phyloP scores from a whole-genome alignment of 805 yeast species.

The Wickerhamiella shivajii region DNA sequence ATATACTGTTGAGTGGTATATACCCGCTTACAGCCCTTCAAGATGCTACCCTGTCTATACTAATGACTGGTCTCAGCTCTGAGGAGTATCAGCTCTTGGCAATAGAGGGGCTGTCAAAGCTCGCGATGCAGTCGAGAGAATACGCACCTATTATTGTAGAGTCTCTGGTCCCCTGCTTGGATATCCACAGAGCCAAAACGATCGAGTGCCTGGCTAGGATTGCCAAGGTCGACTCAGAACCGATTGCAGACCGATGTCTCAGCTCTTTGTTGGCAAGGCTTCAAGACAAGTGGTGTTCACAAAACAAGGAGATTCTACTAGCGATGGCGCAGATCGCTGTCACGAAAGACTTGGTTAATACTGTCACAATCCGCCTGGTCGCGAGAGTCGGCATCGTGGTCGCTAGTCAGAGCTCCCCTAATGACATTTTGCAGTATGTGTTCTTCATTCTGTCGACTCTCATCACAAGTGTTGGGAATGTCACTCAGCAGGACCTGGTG shows the following conservation, averaged over 20 bases:
- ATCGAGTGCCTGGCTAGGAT: conserved; percentile 40
- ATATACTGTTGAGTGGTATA: conserved; percentile 19
- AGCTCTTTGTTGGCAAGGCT: conserved; percentile 38
- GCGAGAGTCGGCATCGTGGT: conserved; percentile 19
- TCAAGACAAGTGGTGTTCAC: conserved; percentile 31
- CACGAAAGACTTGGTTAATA: conserved; percentile 26
- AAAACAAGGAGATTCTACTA: conserved; percentile 20
- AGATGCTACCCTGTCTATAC: conserved; percentile 51
- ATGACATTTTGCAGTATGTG: no score
- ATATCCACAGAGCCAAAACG: conserved; percentile 31
- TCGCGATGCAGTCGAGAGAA: conserved; percentile 27
- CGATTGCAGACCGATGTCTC: conserved; percentile 37
- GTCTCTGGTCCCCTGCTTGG: conserved; percentile 6
- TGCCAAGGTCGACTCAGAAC: conserved; percentile 26
- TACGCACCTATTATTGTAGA: conserved; percentile 14
- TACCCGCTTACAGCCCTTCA: conserved; percentile 29
- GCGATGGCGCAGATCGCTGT: conserved; percentile 24
- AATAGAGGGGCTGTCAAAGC: conserved; percentile 44
- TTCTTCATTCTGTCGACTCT: conserved; percentile 20
- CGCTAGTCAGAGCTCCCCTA: no score
- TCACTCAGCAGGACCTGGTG: conserved; percentile 13
- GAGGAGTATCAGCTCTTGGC: conserved; percentile 60
- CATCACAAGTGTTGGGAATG: conserved; percentile 15
- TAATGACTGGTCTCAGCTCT: conserved; percentile 48
- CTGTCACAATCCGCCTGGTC: conserved; percentile 27